Evolutionary conservation across 176 grass and related monocot genomes (phyloP).

Genomic region (Carex myosuroides): DNA sequence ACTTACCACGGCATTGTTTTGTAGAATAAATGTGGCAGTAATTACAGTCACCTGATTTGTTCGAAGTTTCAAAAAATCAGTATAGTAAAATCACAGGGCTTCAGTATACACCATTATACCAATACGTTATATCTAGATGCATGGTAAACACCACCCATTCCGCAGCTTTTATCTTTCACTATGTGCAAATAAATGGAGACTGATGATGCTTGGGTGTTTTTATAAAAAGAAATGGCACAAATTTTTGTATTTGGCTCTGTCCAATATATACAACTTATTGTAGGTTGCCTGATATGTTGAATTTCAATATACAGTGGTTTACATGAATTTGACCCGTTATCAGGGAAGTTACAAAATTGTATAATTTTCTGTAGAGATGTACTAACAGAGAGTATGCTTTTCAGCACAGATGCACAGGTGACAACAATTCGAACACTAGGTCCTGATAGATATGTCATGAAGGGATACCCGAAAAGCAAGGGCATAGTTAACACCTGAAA

Average conservation of each 20-base stretch:
- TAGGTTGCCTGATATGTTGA: not conserved
- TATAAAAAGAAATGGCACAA: not conserved
- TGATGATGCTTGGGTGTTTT: not conserved
- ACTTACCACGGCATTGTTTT: conserved; percentile 86
- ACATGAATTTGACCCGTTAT: not conserved
- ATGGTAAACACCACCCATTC: not conserved
- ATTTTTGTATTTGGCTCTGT: conserved; percentile 1
- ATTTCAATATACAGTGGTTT: not conserved
- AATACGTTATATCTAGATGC: not conserved
- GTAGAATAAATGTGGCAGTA: conserved; percentile 61
- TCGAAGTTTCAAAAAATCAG: conserved; percentile 14
- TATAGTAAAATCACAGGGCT: not conserved
- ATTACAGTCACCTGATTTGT: conserved; percentile 46
- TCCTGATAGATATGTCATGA: conserved; percentile 65
- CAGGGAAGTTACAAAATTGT: not conserved
- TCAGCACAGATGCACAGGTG: conserved; percentile 57
- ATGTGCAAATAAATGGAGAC: not conserved
- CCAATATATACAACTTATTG: not conserved
- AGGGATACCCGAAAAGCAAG: conserved; percentile 69
- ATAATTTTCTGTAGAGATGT: not conserved
- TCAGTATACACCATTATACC: not conserved
- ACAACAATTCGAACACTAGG: conserved; percentile 37
- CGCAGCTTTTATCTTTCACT: not conserved
- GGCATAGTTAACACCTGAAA: conserved; percentile 60
- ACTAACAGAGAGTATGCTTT: conserved; percentile 58